A percentile compares a stretch with the other conserved stretches of the same genome.
phyloP scores from a whole-genome alignment of 768 basidiomycete genomes.

The Boletus pseudopeckii region DNA sequence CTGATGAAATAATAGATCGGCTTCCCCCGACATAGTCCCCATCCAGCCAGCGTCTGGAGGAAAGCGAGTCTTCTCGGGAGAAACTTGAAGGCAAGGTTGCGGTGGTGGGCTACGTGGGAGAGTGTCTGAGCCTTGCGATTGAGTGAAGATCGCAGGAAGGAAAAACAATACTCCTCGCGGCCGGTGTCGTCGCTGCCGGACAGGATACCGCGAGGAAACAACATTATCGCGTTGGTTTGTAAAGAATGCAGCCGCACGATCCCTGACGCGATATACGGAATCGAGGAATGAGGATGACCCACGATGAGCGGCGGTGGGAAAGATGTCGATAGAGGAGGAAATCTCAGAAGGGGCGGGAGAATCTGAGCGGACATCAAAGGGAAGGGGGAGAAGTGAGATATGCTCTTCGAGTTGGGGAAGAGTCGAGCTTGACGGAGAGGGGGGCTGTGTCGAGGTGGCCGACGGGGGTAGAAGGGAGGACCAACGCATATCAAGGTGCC shows the following conservation, averaged over 20 bases:
- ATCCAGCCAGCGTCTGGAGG: slow-evolving; percentile 35
- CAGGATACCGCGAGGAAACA: slow-evolving; percentile 43
- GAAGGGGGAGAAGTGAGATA: slow-evolving; percentile 58
- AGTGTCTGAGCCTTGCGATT: slow-evolving; percentile 34
- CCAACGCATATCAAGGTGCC: slow-evolving; percentile 67
- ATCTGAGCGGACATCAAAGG: slow-evolving; percentile 54
- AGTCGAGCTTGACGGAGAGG: slow-evolving; percentile 46
- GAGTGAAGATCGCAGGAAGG: slow-evolving; percentile 75
- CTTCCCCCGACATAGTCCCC: slow-evolving; percentile 23
- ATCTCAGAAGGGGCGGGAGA: slow-evolving; percentile 55
- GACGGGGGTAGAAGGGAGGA: slow-evolving; percentile 47
- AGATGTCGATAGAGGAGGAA: slow-evolving; percentile 42
- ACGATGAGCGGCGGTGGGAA: slow-evolving; percentile 39
- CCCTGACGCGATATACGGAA: slow-evolving; percentile 53
- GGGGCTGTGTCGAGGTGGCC: slow-evolving; percentile 37
- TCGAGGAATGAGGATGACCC: slow-evolving; percentile 43
- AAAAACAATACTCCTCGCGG: slow-evolving; percentile 73
- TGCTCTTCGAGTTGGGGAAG: slow-evolving; percentile 49
- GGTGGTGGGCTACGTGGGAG: slow-evolving; percentile 32
- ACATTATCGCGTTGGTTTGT: slow-evolving; percentile 37
- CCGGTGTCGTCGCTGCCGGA: slow-evolving; percentile 45
- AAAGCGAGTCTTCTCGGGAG: slow-evolving; percentile 47
- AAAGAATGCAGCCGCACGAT: slow-evolving; percentile 47
- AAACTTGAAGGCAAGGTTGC: slow-evolving; percentile 21
- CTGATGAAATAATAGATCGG: slow-evolving; percentile 21